Conservation (phyloP, 1,284 basidiomycete species). For the Mycosarcoma maydis region DNA sequence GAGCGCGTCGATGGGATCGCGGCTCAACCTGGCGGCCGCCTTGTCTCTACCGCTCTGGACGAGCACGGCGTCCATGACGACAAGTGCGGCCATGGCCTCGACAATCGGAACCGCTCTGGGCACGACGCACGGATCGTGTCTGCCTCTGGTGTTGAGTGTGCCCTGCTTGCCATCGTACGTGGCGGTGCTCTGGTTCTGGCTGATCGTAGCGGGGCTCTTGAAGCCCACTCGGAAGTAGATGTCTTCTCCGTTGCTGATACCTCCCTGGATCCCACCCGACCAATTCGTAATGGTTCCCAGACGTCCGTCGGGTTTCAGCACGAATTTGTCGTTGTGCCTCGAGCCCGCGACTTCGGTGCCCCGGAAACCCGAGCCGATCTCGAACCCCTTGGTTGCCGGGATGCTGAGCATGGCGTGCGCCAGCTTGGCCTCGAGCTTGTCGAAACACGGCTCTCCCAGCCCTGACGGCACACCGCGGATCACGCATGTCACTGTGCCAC, state of each 20-base stretch:
- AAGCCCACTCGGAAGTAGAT: conserved; percentile 98
- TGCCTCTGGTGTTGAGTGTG: conserved; percentile 85
- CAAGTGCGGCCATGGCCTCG: conserved; percentile 95
- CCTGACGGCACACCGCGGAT: conserved; percentile 89
- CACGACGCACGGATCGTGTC: conserved; percentile 98
- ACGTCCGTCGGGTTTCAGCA: conserved; percentile 75
- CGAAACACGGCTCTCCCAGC: conserved; percentile 96
- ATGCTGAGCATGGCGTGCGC: conserved; percentile 99
- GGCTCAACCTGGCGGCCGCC: conserved; percentile 36
- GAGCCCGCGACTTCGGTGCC: conserved; percentile 94
- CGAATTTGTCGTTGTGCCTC: conserved; percentile 91
- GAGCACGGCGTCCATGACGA: conserved; percentile 80
- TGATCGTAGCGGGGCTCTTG: conserved; percentile 98
- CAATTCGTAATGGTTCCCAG: conserved; percentile 91
- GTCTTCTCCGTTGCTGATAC: conserved; percentile 96
- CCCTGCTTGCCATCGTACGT: conserved; percentile 92
- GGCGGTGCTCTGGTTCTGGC: conserved; percentile 87
- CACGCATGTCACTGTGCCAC: conserved; percentile 95
- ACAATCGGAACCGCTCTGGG: conserved; percentile 96
- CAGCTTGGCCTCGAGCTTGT: conserved; percentile 96
- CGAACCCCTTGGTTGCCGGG: conserved; percentile 97
- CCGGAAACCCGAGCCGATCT: conserved; percentile 95
- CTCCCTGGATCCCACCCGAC: conserved; percentile 97
- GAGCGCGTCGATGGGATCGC: conserved; percentile 40
- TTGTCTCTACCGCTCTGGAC: conserved; percentile 54